Evolutionary conservation across 345 rosid genomes (phyloP).

Genomic region (Abelmoschus esculentus): DNA sequence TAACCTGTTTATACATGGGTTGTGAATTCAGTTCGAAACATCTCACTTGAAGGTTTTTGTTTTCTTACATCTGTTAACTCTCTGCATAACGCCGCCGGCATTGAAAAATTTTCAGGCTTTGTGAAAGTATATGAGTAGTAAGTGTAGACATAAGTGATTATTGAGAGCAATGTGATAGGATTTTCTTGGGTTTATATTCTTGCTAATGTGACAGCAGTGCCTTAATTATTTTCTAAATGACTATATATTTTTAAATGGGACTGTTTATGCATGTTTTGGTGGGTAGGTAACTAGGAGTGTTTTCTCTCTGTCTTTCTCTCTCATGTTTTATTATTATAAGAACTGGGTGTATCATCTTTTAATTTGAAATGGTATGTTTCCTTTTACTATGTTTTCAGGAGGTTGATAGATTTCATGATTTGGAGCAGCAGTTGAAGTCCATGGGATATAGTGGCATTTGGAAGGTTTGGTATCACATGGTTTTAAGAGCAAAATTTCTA

Average conservation of each 20-base stretch:
- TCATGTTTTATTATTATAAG: not conserved
- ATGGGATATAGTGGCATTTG: conserved; percentile 75
- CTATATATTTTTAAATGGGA: not conserved
- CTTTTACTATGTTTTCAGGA: conserved; percentile 43
- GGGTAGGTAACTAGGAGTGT: not conserved
- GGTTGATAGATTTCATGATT: conserved; percentile 81
- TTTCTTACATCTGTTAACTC: not conserved
- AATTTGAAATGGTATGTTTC: not conserved
- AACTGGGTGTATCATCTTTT: not conserved
- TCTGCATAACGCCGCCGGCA: not conserved
- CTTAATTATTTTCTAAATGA: not conserved
- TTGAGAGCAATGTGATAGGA: not conserved
- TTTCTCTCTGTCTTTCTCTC: too few relatives aligned
- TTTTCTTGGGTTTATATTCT: not conserved
- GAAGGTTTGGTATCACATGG: conserved; percentile 47
- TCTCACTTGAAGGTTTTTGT: not conserved
- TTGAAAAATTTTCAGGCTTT: not conserved
- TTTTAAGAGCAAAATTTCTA: not conserved
- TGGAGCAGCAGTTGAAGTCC: conserved; percentile 56
- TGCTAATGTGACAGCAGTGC: not conserved
- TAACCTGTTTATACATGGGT: not conserved
- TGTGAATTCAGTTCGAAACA: not conserved
- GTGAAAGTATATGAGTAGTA: not conserved
- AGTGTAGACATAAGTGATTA: not conserved
- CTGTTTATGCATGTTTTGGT: not conserved